phyloP scores from a whole-genome alignment of 2,329 filamentous ascomycete species.

The Macrophomina pseudophaseolina region DNA sequence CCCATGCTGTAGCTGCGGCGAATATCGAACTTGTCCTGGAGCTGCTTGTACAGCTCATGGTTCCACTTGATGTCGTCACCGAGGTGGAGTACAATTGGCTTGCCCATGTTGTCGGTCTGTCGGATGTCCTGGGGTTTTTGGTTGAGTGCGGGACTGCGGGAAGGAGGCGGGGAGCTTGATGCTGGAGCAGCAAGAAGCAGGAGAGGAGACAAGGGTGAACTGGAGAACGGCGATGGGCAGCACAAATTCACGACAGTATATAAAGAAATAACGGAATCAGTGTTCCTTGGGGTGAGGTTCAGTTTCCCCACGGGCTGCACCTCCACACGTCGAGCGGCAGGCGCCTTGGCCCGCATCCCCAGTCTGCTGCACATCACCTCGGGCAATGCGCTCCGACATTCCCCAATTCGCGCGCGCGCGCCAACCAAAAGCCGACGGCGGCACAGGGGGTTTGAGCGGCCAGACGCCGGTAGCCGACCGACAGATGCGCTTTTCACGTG shows the following conservation, averaged over 20 bases:
- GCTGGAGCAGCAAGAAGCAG: not conserved
- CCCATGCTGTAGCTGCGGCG: slow-evolving; percentile 33
- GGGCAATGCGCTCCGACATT: slow-evolving; percentile 19
- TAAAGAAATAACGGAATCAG: slow-evolving; percentile 14
- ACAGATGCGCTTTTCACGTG: not conserved
- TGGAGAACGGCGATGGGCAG: not conserved
- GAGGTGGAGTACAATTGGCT: slow-evolving; percentile 50
- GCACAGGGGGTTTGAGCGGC: not conserved
- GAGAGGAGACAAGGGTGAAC: not conserved
- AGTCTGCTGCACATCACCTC: slow-evolving; percentile 2
- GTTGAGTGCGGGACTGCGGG: not conserved
- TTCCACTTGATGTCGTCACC: slow-evolving; percentile 54
- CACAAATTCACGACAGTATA: not conserved
- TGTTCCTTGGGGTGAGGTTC: slow-evolving; percentile 9
- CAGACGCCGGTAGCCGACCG: not conserved
- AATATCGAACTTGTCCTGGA: slow-evolving; percentile 45
- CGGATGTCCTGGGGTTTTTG: not conserved
- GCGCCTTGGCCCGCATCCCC: slow-evolving; percentile 10
- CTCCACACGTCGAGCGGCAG: slow-evolving; percentile 6
- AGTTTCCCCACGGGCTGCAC: slow-evolving; percentile 24
- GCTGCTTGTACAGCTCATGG: slow-evolving; percentile 46
- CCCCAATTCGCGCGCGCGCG: not conserved
- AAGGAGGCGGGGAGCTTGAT: not conserved
- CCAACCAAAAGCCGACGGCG: slow-evolving; percentile 24
- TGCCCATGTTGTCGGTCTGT: slow-evolving; percentile 28